Conservation (phyloP, 192 early-diverging fungal species). For the Mortierella claussenii region DNA sequence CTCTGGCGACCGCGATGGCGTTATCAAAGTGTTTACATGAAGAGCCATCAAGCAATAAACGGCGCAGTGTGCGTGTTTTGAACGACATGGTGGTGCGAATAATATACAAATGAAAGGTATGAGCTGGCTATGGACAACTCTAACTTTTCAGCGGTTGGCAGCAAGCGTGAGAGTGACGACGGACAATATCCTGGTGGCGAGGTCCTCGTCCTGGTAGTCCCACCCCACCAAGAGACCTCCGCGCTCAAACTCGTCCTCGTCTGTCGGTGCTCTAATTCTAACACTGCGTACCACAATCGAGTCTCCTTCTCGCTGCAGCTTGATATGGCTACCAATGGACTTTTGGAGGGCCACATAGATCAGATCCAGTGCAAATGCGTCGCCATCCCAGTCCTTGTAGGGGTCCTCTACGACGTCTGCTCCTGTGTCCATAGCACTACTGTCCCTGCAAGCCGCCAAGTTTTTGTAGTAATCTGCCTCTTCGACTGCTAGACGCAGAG, state of each 20-base stretch:
- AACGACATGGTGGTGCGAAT: too few relatives aligned
- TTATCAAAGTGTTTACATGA: conserved; percentile 70
- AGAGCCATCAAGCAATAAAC: background rate
- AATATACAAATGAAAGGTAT: too few relatives aligned
- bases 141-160: conserved; percentile 24
- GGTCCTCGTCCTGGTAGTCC: conserved; percentile 74
- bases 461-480: conserved; percentile 20
- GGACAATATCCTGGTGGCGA: conserved; percentile 68
- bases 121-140: too few relatives aligned
- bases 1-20: conserved; percentile 78
- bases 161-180: conserved; percentile 52
- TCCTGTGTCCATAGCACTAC: conserved; percentile 8
- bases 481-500: conserved; percentile 27
- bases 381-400: conserved; percentile 33
- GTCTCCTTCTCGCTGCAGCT: conserved; percentile 11
- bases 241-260: conserved; percentile 31
- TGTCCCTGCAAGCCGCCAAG: background rate
- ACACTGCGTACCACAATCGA: conserved; percentile 32
- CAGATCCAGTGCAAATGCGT: conserved; percentile 46
- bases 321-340: conserved; percentile 41
- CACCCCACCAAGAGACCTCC: conserved; percentile 64
- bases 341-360: conserved; percentile 44
- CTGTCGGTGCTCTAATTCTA: conserved; percentile 36
- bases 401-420: background rate
- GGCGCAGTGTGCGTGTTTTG: too few relatives aligned